These are phyloP conservation scores for Colletotrichum destructivum DNA, from an alignment of 2,329 filamentous ascomycete species.

Conservation along the genomic window DNA sequence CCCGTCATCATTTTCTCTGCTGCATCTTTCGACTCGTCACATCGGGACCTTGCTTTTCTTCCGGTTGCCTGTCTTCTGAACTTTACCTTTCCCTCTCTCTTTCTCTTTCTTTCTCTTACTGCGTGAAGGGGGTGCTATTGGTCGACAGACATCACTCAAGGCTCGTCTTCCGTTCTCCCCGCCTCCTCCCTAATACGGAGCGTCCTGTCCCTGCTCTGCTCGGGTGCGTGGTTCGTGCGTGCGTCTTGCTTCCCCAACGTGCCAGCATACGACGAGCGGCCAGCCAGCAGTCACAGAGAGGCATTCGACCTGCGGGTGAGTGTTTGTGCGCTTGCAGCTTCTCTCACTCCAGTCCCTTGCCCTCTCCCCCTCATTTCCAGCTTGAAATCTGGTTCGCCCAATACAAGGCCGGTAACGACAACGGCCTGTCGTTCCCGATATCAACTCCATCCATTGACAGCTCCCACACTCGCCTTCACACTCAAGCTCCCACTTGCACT, in stretches of 20 bases:
- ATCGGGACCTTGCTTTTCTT: conserved; percentile 40
- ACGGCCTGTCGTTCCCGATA: neutral
- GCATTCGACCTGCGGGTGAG: conserved; percentile 8
- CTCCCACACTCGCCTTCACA: neutral
- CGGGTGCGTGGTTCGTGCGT: conserved; percentile 28
- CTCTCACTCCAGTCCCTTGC: conserved; percentile 13
- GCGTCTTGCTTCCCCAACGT: conserved; percentile 24
- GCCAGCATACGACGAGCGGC: conserved; percentile 18
- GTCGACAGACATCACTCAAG: conserved; percentile 13
- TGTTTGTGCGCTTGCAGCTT: conserved; percentile 39
- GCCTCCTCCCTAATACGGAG: neutral
- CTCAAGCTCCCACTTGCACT: neutral
- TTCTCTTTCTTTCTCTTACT: neutral
- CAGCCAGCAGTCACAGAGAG: neutral
- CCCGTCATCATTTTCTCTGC: conserved; percentile 30
- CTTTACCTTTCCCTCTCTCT: conserved; percentile 2
- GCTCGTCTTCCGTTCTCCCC: conserved; percentile 2
- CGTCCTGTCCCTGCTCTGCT: conserved; percentile 4
- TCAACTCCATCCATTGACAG: conserved; percentile 8
- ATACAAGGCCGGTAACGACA: conserved; percentile 3
- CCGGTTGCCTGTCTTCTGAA: conserved; percentile 14
- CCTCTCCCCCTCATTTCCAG: too few relatives aligned
- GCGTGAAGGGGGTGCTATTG: conserved; percentile 13
- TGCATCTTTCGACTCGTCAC: conserved; percentile 33
- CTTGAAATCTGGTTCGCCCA: conserved; percentile 4